Percentiles rank a stretch among this genome's conserved stretches.
Evolutionary conservation across 257 asterid species (phyloP).

Genomic region (Misopates orontium): DNA sequence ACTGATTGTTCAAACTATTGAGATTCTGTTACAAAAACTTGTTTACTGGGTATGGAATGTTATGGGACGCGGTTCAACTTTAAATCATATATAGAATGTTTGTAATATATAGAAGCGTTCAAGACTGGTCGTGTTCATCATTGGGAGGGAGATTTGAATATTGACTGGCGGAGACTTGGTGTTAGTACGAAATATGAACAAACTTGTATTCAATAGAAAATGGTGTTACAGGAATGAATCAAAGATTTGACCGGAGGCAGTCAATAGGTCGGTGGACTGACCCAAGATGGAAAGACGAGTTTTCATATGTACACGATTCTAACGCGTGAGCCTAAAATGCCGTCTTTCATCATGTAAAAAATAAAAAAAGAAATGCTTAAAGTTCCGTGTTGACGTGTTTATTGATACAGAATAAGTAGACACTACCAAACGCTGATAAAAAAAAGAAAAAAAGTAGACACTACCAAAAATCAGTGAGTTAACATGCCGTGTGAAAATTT

Average conservation of each 20-base stretch:
- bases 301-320: too few relatives aligned
- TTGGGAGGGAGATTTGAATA: constrained; percentile 35
- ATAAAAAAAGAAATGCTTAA: too few relatives aligned
- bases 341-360: too few relatives aligned
- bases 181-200: constrained; percentile 17
- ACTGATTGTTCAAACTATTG: background rate
- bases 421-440: too few relatives aligned
- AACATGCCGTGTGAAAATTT: too few relatives aligned
- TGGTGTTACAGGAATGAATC: background rate
- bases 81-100: too few relatives aligned
- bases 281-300: background rate
- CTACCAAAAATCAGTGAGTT: too few relatives aligned
- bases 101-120: constrained; percentile 9
- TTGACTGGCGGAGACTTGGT: constrained; percentile 39
- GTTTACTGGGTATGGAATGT: constrained; percentile 3
- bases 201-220: constrained; percentile 14
- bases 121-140: background rate
- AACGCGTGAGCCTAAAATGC: too few relatives aligned
- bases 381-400: too few relatives aligned
- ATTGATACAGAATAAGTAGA: too few relatives aligned
- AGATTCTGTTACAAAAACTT: background rate
- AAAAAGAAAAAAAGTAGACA: too few relatives aligned
- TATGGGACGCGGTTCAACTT: too few relatives aligned
- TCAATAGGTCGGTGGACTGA: constrained; percentile 30
- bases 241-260: constrained; percentile 29